Conservation (phyloP, 2,329 filamentous ascomycete genomes). For the Penicillium sp. region DNA sequence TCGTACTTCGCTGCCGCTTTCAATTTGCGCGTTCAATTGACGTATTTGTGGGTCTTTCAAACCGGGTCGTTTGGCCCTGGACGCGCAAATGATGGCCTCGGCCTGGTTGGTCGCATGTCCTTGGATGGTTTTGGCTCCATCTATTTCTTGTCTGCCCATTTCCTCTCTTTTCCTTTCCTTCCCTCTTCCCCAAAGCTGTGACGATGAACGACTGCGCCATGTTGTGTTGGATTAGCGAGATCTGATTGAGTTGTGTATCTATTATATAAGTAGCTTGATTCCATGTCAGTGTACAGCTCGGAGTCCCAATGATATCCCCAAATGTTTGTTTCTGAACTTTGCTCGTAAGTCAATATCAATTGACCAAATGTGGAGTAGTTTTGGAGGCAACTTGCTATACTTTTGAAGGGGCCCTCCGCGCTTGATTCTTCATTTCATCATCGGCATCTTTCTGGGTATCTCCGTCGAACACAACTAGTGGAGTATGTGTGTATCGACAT, state of each 20-base stretch:
- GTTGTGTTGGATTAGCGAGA: slow-evolving; percentile 17
- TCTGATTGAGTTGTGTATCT: slow-evolving; percentile 16
- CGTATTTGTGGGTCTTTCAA: neutral
- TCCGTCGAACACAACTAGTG: no score
- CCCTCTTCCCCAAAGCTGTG: slow-evolving; percentile 1
- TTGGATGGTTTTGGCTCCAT: neutral
- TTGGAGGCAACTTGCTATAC: no score
- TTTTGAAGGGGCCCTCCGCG: no score
- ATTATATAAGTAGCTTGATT: slow-evolving; percentile 15
- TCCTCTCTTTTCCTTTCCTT: slow-evolving; percentile 2
- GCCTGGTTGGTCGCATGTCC: neutral
- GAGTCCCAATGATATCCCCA: slow-evolving; percentile 10
- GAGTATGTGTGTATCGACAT: no score
- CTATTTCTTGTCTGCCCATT: neutral
- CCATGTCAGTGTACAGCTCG: slow-evolving; percentile 11
- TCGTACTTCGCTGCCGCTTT: neutral
- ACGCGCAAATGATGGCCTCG: slow-evolving; percentile 4
- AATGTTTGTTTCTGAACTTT: neutral
- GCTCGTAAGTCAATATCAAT: neutral
- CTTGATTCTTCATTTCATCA: no score
- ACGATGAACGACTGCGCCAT: slow-evolving; percentile 18
- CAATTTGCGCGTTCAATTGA: neutral
- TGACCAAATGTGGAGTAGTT: neutral
- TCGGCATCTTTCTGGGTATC: neutral
- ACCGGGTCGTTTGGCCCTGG: neutral